Conservation (phyloP, 2,329 filamentous ascomycete species). For the Colletotrichum gloeosporioides region DNA sequence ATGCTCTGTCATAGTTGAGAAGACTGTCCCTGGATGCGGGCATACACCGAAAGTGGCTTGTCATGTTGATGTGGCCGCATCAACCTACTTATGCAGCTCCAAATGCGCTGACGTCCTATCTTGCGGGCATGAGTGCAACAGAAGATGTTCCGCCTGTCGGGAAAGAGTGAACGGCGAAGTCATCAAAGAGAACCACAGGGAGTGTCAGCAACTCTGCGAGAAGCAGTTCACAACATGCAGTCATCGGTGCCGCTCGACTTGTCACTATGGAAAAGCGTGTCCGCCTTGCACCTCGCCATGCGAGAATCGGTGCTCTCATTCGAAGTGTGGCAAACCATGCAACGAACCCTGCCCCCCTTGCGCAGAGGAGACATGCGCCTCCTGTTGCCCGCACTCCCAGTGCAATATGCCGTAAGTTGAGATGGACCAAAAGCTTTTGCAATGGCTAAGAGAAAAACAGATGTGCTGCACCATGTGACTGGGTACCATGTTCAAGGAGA, state of each 20-base stretch:
- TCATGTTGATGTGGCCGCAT: conserved; percentile 43
- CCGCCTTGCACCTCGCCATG: conserved; percentile 54
- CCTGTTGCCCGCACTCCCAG: conserved; percentile 57
- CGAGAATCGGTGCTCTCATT: conserved; percentile 62
- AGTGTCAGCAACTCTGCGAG: conserved; percentile 42
- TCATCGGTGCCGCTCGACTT: conserved; percentile 57
- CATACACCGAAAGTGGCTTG: conserved; percentile 61
- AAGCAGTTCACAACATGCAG: conserved; percentile 55
- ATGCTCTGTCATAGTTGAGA: conserved; percentile 53
- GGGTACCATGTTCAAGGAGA: conserved; percentile 67
- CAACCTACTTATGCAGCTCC: conserved; percentile 50
- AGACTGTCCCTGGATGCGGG: conserved; percentile 56
- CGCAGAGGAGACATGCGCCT: conserved; percentile 57
- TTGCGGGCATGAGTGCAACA: conserved; percentile 66
- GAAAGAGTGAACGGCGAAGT: conserved; percentile 33
- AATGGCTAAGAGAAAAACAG: neutral
- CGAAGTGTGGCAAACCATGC: conserved; percentile 59
- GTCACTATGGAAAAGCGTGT: conserved; percentile 57
- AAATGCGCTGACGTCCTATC: conserved; percentile 49
- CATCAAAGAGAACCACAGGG: conserved; percentile 44
- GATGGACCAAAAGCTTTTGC: no score
- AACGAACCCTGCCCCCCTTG: conserved; percentile 67
- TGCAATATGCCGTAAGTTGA: conserved; percentile 54
- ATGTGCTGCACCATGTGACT: conserved; percentile 69
- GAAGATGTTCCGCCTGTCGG: conserved; percentile 55